These are phyloP conservation scores for Aspergillus quadricinctus DNA, from an alignment of 2,329 filamentous ascomycete genomes.

Conservation along the genomic window DNA sequence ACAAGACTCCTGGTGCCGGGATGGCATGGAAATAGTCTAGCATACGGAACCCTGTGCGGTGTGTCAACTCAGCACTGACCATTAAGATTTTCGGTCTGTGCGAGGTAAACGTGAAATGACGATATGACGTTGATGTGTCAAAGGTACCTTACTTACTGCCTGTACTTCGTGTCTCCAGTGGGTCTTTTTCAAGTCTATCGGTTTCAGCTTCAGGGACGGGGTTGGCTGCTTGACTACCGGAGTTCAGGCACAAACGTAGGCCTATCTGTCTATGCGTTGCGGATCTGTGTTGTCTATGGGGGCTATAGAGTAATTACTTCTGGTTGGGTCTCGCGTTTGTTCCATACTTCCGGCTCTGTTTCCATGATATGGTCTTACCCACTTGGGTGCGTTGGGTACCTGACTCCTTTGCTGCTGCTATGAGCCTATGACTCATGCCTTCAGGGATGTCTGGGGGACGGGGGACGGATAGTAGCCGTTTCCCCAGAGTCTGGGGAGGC, in stretches of 20 bases:
- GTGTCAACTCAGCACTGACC: too few species aligned
- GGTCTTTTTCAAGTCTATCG: not conserved
- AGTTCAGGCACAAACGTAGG: not conserved
- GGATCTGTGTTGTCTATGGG: not conserved
- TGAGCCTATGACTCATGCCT: not conserved
- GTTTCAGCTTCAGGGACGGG: not conserved
- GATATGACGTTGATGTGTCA: not conserved
- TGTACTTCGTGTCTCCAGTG: not conserved
- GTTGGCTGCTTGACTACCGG: not conserved
- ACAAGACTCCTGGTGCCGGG: not conserved
- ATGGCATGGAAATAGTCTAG: too few species aligned
- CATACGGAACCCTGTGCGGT: not conserved
- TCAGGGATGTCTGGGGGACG: not conserved
- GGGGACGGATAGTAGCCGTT: not conserved
- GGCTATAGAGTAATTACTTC: not conserved
- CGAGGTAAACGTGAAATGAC: not conserved
- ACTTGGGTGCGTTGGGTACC: not conserved
- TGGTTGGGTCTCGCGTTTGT: not conserved
- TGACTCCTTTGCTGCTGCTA: not conserved
- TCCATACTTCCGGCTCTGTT: not conserved
- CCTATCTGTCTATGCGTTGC: not conserved
- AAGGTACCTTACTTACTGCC: not conserved
- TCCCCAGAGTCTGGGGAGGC: not conserved
- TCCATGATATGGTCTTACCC: not conserved
- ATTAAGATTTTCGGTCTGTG: not conserved